Percentiles rank a stretch among this genome's conserved stretches.
These are phyloP conservation scores for Geranium brycei DNA, from an alignment of 345 rosid species.

Conservation along the genomic window DNA sequence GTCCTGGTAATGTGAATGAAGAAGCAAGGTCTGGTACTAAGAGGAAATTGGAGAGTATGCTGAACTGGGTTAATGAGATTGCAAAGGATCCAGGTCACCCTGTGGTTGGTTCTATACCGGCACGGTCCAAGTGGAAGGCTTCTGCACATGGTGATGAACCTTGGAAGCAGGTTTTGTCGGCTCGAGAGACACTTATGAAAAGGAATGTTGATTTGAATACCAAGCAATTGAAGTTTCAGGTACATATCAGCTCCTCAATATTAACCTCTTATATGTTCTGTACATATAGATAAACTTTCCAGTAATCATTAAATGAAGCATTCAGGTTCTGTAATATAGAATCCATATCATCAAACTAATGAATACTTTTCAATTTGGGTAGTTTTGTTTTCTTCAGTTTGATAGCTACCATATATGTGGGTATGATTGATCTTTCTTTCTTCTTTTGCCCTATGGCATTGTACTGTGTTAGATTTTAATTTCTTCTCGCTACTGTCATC, in stretches of 20 bases:
- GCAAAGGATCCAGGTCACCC: conserved; percentile 57
- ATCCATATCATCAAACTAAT: background rate
- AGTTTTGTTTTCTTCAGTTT: too few species aligned
- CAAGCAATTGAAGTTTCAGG: conserved; percentile 44
- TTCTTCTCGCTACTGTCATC: too few species aligned
- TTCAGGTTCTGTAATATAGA: background rate
- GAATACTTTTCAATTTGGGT: background rate
- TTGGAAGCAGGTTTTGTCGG: conserved; percentile 66
- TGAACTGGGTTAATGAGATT: conserved; percentile 45
- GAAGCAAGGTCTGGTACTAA: conserved; percentile 17
- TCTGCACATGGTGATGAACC: conserved; percentile 35
- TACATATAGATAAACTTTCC: background rate
- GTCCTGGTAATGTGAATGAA: background rate
- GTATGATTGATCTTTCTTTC: too few species aligned
- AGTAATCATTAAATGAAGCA: background rate
- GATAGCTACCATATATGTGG: too few species aligned
- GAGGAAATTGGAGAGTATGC: conserved; percentile 42
- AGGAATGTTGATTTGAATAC: conserved; percentile 20
- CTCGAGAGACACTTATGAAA: conserved; percentile 38
- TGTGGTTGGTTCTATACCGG: conserved; percentile 40
- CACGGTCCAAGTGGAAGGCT: conserved; percentile 52
- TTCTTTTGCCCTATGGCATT: too few species aligned
- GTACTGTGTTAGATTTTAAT: too few species aligned
- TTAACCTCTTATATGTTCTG: background rate
- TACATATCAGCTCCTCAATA: conserved; percentile 11